A percentile compares a stretch with the other conserved stretches of the same genome.
Evolutionary conservation across 257 asterid species (phyloP).

Genomic region (Cinchona pubescens): DNA sequence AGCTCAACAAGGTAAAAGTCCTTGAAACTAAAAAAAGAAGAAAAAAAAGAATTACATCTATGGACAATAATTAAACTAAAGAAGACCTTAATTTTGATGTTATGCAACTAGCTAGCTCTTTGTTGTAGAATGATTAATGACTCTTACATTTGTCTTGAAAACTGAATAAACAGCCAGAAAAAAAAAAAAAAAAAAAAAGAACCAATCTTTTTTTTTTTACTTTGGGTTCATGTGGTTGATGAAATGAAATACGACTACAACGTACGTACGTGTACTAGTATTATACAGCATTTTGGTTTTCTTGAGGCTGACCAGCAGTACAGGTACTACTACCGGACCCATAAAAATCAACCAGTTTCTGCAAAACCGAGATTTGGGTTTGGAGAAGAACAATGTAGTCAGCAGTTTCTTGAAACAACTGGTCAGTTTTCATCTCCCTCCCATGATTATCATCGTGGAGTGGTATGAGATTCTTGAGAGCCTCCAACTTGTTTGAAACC

Average conservation of each 20-base stretch:
- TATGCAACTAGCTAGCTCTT: constrained; percentile 15
- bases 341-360: constrained; percentile 64
- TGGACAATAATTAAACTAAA: neutral
- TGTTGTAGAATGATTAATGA: constrained; percentile 8
- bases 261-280: no score
- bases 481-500: constrained; percentile 67
- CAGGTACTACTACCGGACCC: no score
- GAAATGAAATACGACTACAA: constrained; percentile 13
- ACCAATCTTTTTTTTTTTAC: constrained; percentile 13
- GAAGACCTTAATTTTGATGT: neutral
- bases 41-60: neutral
- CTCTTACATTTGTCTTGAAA: constrained; percentile 21
- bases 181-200: constrained; percentile 4
- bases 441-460: constrained; percentile 28
- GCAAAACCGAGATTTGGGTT: constrained; percentile 69
- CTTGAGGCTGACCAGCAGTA: constrained; percentile 30
- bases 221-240: constrained; percentile 13
- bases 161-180: constrained; percentile 8
- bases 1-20: neutral
- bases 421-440: constrained; percentile 43
- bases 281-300: constrained; percentile 41
- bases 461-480: constrained; percentile 63
- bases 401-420: constrained; percentile 70
- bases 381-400: constrained; percentile 66
- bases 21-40: neutral